phyloP scores from a whole-genome alignment of 2,329 filamentous ascomycete genomes.

The Pestalotiopsis sp. region DNA sequence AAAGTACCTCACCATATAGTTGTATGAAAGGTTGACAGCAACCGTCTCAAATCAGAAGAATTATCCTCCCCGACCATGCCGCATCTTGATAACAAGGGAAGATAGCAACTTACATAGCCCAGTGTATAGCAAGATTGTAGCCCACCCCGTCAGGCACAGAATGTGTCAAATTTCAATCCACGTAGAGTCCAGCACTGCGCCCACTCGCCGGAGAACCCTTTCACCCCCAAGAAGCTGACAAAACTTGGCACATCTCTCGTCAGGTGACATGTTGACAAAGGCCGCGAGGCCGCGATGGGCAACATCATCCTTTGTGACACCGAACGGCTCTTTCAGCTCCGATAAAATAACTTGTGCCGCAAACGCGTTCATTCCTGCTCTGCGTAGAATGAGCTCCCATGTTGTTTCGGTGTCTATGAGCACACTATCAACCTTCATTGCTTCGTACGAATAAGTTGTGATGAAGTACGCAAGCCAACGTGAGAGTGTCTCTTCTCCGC shows the following conservation, averaged over 20 bases:
- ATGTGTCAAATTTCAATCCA: conserved; percentile 38
- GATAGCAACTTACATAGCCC: not conserved
- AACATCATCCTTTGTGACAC: conserved; percentile 11
- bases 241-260: conserved; percentile 53
- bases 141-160: not conserved
- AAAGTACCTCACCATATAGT: too few relatives aligned
- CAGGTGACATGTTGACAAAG: conserved; percentile 58
- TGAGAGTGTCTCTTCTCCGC: conserved; percentile 49
- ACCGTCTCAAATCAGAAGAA: too few relatives aligned
- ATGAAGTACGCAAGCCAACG: conserved; percentile 58
- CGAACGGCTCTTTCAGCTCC: conserved; percentile 39
- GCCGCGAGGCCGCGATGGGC: conserved; percentile 45
- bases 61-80: too few relatives aligned
- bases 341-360: conserved; percentile 67
- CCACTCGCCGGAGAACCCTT: conserved; percentile 54
- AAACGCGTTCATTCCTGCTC: conserved; percentile 69
- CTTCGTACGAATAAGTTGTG: conserved; percentile 40
- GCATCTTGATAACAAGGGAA: too few relatives aligned
- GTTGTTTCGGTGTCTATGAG: conserved; percentile 60
- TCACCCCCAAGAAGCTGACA: conserved; percentile 54
- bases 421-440: conserved; percentile 21
- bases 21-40: too few relatives aligned
- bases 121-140: not conserved
- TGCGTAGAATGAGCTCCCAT: conserved; percentile 70
- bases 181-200: conserved; percentile 48